Conservation (phyloP, 441 rosid species). For the Pelargonium myrrhifolium region DNA sequence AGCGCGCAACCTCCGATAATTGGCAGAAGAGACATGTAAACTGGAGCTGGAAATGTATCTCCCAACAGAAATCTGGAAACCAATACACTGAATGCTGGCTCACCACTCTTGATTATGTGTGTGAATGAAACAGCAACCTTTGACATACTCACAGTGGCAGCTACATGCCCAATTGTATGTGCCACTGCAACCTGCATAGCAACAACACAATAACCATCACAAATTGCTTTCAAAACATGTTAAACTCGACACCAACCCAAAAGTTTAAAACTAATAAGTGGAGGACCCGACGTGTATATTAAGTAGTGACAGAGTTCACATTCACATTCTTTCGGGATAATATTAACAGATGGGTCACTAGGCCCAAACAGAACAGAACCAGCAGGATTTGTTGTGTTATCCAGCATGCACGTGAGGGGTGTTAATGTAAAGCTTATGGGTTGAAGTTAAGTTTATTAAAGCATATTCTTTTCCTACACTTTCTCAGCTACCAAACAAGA, state of each 20-base stretch:
- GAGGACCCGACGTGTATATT: no score
- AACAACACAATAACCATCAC: background rate
- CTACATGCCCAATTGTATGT: constrained; percentile 92
- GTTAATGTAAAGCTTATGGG: no score
- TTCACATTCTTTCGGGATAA: no score
- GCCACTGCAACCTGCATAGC: constrained; percentile 76
- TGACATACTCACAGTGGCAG: constrained; percentile 94
- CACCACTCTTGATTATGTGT: constrained; percentile 87
- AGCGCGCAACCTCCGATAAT: constrained; percentile 94
- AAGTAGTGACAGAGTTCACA: no score
- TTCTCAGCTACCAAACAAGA: background rate
- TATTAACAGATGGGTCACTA: no score
- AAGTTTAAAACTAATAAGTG: no score
- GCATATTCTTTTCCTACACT: background rate
- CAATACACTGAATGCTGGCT: constrained; percentile 82
- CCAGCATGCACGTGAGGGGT: no score
- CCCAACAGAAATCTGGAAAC: constrained; percentile 71
- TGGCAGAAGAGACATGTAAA: constrained; percentile 74
- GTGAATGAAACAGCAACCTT: constrained; percentile 96
- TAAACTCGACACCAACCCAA: background rate
- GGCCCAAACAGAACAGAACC: no score
- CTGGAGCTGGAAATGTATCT: constrained; percentile 60
- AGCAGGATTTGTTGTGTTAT: no score
- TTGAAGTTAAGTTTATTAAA: no score
- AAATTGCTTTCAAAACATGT: background rate